Evolutionary conservation across 2,329 filamentous ascomycete genomes (phyloP).

Genomic region (Arachnopeziza araneosa): DNA sequence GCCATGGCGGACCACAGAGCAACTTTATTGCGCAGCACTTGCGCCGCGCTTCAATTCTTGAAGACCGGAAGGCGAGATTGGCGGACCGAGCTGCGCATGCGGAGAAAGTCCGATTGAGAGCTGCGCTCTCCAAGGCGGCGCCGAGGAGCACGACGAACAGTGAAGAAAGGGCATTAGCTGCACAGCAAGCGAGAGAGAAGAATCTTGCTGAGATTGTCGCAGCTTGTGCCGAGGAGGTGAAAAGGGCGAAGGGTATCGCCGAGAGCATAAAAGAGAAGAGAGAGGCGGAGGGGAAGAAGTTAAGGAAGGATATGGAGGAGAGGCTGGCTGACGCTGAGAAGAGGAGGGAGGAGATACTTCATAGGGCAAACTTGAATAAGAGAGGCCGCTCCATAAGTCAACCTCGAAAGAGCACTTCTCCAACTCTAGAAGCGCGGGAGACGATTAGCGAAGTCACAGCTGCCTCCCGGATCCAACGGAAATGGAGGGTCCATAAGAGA

Average conservation of each 20-base stretch:
- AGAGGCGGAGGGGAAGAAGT: constrained; percentile 64
- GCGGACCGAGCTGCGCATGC: constrained; percentile 77
- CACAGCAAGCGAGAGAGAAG: constrained; percentile 71
- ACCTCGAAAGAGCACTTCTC: constrained; percentile 44
- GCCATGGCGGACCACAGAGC: constrained; percentile 58
- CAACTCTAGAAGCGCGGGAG: constrained; percentile 44
- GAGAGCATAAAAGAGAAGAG: constrained; percentile 77
- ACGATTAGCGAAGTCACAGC: constrained; percentile 55
- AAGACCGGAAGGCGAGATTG: constrained; percentile 72
- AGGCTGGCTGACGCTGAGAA: constrained; percentile 71
- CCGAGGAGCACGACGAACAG: constrained; percentile 59
- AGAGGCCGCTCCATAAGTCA: constrained; percentile 49
- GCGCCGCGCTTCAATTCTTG: constrained; percentile 73
- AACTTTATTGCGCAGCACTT: constrained; percentile 74
- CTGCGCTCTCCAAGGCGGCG: constrained; percentile 66
- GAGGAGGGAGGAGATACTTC: constrained; percentile 60
- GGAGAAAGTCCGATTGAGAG: constrained; percentile 73
- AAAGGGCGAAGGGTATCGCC: constrained; percentile 75
- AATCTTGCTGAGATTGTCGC: constrained; percentile 78
- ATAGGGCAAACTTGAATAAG: constrained; percentile 44
- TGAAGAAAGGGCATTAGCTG: constrained; percentile 72
- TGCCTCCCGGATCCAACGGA: constrained; percentile 60
- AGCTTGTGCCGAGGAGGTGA: constrained; percentile 76
- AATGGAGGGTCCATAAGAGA: constrained; percentile 58
- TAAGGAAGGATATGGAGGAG: constrained; percentile 73